Conservation (phyloP, 2,329 filamentous ascomycete species). For the Hypoxylon sp. region DNA sequence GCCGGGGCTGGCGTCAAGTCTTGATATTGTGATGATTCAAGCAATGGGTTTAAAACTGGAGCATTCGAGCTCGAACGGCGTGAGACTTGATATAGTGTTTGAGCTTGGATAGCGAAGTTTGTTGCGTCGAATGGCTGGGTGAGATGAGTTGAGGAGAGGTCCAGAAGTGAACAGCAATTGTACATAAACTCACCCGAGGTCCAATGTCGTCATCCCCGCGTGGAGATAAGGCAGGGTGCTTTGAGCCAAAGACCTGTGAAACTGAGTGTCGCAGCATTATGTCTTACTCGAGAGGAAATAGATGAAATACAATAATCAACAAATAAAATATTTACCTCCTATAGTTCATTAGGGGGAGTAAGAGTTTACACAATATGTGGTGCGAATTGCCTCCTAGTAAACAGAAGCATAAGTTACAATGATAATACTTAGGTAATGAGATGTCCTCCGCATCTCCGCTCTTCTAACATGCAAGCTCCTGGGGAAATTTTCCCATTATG, state of each 20-base stretch:
- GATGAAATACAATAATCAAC: background rate
- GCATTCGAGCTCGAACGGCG: conserved; percentile 5
- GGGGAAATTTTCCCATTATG: conserved; percentile 14
- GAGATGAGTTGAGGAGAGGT: conserved; percentile 6
- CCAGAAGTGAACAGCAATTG: background rate
- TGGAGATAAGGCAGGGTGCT: conserved; percentile 41
- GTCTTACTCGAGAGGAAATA: background rate
- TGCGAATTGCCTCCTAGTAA: background rate
- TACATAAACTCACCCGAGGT: conserved; percentile 44
- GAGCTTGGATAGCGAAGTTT: conserved; percentile 4
- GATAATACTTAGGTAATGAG: conserved; percentile 1
- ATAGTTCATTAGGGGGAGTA: background rate
- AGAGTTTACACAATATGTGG: background rate
- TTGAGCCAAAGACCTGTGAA: conserved; percentile 41
- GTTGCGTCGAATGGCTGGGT: conserved; percentile 6
- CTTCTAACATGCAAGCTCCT: conserved; percentile 13
- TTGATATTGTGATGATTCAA: background rate
- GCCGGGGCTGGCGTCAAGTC: conserved; percentile 29
- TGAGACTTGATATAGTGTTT: background rate
- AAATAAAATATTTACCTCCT: background rate
- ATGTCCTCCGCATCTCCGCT: conserved; percentile 15
- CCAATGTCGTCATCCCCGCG: conserved; percentile 48
- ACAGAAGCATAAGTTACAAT: conserved; percentile 5
- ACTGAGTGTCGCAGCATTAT: conserved; percentile 41
- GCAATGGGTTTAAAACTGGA: conserved; percentile 3